Base-by-base conservation (phyloP, 2,329 filamentous ascomycete genomes). In the Curvularia hawaiiensis region DNA sequence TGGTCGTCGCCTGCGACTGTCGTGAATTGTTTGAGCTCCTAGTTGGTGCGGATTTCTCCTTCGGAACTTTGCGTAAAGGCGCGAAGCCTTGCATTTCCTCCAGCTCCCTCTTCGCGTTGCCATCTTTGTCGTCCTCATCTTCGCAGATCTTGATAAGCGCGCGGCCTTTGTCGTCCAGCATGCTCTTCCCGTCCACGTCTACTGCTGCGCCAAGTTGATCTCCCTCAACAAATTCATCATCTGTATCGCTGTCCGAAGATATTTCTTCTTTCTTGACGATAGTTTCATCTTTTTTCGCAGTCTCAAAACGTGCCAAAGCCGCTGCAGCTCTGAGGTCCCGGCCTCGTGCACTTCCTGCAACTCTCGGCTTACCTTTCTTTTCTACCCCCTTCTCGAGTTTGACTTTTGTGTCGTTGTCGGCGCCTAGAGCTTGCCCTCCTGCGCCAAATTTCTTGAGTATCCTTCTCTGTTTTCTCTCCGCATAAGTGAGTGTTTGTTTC, bases 401-500 rank as follows among this genome's bases (percentile, higher is more conserved):
- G 20, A 84, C 79, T 69, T 91, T 89, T 35, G 82, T 76, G 35
- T 81, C 81, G 30, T 89, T 87, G 60, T 93, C 90, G 3, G 86
- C 88, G 0, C 91, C 91, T 1, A 95, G 78, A 0, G 85, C 79
- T 28, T 86, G 79, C 0, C 91, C 91, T 43, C 88, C 87, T 28
- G 80, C 82, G 4, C 91, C 91, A 74, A 95, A 94, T 74, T 91
- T 93, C 75, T 85, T 91, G 63, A 86, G 76, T 45, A 92, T 92
- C 52, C 87, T 83, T 61, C 85, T 82, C 72, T 92, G 87, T 73
- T 92, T 88, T 67, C 84, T 83, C 76, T 94, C 90, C 45, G 88
- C 86, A 74, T 91, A 91, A 6, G 83, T 86, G 30, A 88, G 66
- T 44, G 80, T 77, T 28, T 81, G 78, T 65, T 77, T 79, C 49